Evolutionary conservation across 192 early-diverging fungal genomes (phyloP).

Genomic region (Dissophora globulifera): DNA sequence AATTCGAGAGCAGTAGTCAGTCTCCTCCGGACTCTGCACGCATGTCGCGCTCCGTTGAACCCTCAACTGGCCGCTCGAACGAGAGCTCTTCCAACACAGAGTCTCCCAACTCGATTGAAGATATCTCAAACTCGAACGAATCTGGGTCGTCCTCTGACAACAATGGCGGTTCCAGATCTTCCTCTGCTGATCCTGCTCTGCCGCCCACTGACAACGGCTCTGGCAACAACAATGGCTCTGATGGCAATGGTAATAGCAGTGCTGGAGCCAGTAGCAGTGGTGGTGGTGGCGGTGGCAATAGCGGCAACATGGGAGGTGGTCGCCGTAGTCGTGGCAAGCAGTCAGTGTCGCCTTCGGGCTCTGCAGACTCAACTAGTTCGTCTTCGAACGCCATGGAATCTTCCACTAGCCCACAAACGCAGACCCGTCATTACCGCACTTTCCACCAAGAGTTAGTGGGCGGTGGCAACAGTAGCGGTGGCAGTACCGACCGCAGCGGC

Average conservation of each 20-base stretch:
- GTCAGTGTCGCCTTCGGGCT: conserved; percentile 11
- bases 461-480: conserved; percentile 3
- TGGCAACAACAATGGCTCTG: not conserved
- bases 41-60: conserved; percentile 10
- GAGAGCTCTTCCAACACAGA: conserved; percentile 37
- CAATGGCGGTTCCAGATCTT: conserved; percentile 7
- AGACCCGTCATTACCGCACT: conserved; percentile 11
- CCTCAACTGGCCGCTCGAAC: conserved; percentile 5
- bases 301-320: not conserved
- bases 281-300: not conserved
- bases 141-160: conserved; percentile 30
- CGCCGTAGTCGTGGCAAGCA: conserved; percentile 10
- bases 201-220: not conserved
- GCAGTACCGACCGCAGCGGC: not conserved
- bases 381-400: conserved; percentile 2
- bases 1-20: conserved; percentile 4
- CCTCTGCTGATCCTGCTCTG: conserved; percentile 2
- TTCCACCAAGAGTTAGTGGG: conserved; percentile 7
- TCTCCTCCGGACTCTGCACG: conserved; percentile 8
- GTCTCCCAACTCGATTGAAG: conserved; percentile 37
- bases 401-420: not conserved
- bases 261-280: not conserved
- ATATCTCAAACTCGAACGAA: conserved; percentile 42
- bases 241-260: no score
- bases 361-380: conserved; percentile 6